Evolutionary conservation across 768 basidiomycete genomes (phyloP).

Genomic region (Vishniacozyma victoriae): DNA sequence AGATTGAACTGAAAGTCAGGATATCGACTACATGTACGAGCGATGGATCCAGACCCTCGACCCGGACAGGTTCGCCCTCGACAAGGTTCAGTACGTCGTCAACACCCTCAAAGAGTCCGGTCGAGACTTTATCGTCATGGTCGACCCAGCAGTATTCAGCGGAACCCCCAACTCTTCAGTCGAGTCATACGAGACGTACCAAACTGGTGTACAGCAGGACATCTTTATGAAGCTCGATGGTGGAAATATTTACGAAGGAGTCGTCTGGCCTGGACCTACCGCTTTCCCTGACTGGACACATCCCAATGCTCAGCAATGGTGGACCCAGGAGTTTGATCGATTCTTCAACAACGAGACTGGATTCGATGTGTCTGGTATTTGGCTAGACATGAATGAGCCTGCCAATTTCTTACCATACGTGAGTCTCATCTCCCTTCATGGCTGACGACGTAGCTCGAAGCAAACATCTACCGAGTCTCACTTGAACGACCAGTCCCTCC

Average conservation of each 20-base stretch:
- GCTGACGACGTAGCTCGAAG: conserved; percentile 4
- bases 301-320: conserved; percentile 18
- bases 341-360: conserved; percentile 16
- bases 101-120: conserved; percentile 1
- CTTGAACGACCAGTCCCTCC: conserved; percentile 6
- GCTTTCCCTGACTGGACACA: conserved; percentile 39
- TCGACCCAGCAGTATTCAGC: conserved; percentile 61
- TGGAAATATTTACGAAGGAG: conserved; percentile 16
- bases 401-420: conserved; percentile 51
- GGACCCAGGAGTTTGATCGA: conserved; percentile 20
- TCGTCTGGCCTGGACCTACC: conserved; percentile 32
- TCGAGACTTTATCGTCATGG: conserved; percentile 48
- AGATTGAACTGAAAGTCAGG: not conserved
- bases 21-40: conserved; percentile 54
- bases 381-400: conserved; percentile 56
- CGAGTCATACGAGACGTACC: conserved; percentile 47
- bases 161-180: conserved; percentile 49
- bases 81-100: conserved; percentile 62
- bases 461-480: conserved; percentile 8
- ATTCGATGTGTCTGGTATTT: conserved; percentile 25
- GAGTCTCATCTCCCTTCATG: not conserved
- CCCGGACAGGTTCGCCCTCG: conserved; percentile 61
- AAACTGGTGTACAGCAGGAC: conserved; percentile 53
- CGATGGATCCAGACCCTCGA: conserved; percentile 67
- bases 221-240: conserved; percentile 6